Evolutionary conservation across 2,329 filamentous ascomycete species (phyloP).

Genomic region (Colletotrichum trifolii): DNA sequence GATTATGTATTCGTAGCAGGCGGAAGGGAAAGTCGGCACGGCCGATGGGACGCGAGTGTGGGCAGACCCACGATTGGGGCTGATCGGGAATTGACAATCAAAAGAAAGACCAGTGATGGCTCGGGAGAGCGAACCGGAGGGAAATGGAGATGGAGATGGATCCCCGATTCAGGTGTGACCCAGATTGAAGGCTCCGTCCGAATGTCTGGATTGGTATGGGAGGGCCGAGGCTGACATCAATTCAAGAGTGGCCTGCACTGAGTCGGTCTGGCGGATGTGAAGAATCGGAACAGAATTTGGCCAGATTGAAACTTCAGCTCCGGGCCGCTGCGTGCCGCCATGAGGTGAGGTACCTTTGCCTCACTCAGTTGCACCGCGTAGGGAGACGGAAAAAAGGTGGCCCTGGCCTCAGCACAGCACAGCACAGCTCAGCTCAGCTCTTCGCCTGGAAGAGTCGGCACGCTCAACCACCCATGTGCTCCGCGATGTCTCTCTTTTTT

Average conservation of each 20-base stretch:
- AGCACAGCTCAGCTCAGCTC: too few relatives aligned
- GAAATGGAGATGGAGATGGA: neutral
- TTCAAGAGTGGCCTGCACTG: neutral
- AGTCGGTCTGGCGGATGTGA: neutral
- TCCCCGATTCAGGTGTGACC: constrained; percentile 24
- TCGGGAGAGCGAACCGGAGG: constrained; percentile 17
- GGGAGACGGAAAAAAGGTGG: neutral
- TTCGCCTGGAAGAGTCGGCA: constrained; percentile 27
- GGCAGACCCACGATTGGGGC: constrained; percentile 22
- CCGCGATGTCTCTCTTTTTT: constrained; percentile 15
- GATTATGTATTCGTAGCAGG: constrained; percentile 25
- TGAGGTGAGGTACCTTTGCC: too few relatives aligned
- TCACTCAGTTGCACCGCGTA: neutral
- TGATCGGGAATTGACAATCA: constrained; percentile 14
- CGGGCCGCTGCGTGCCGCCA: too few relatives aligned
- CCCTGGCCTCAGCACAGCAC: neutral
- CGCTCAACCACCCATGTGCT: neutral
- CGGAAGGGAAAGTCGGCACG: constrained; percentile 21
- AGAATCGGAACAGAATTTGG: constrained; percentile 7
- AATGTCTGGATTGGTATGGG: constrained; percentile 2
- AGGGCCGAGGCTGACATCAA: constrained; percentile 10
- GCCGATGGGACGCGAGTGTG: constrained; percentile 22
- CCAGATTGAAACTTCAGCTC: constrained; percentile 8
- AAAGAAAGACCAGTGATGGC: neutral
- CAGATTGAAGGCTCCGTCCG: constrained; percentile 25